Evolutionary conservation across 345 rosid genomes (phyloP).

Genomic region (Lepidium didymum): DNA sequence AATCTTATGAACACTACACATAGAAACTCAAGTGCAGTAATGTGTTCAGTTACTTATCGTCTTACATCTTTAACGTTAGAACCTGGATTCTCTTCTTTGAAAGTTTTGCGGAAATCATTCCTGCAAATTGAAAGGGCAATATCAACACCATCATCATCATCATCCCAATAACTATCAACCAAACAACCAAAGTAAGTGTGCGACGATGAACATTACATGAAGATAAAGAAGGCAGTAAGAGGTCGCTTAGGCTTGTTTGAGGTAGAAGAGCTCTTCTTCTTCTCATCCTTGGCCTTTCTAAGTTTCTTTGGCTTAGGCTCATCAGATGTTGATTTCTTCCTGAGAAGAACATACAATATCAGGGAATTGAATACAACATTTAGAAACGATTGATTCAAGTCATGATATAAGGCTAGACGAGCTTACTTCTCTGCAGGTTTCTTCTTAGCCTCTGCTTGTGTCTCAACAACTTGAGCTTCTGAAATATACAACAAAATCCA

Average conservation of each 20-base stretch:
- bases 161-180: not conserved
- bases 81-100: slow-evolving; percentile 51
- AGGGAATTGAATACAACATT: not conserved
- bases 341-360: not conserved
- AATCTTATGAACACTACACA: not conserved
- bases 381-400: not conserved
- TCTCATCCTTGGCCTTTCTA: slow-evolving; percentile 31
- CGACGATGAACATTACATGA: slow-evolving; percentile 41
- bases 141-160: not conserved
- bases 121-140: slow-evolving; percentile 24
- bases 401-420: not conserved
- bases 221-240: slow-evolving; percentile 79
- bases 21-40: not conserved
- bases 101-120: slow-evolving; percentile 68
- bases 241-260: slow-evolving; percentile 67
- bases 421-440: slow-evolving; percentile 58
- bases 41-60: not conserved
- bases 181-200: not conserved
- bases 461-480: slow-evolving; percentile 80
- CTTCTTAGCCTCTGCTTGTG: slow-evolving; percentile 49
- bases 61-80: slow-evolving; percentile 56
- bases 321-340: slow-evolving; percentile 58
- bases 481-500: not conserved
- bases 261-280: slow-evolving; percentile 36
- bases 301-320: slow-evolving; percentile 67